Percentiles rank a stretch among this genome's conserved stretches.
These are phyloP conservation scores for Quercus aquifolioides DNA, from an alignment of 306 rosid genomes.

Conservation along the genomic window DNA sequence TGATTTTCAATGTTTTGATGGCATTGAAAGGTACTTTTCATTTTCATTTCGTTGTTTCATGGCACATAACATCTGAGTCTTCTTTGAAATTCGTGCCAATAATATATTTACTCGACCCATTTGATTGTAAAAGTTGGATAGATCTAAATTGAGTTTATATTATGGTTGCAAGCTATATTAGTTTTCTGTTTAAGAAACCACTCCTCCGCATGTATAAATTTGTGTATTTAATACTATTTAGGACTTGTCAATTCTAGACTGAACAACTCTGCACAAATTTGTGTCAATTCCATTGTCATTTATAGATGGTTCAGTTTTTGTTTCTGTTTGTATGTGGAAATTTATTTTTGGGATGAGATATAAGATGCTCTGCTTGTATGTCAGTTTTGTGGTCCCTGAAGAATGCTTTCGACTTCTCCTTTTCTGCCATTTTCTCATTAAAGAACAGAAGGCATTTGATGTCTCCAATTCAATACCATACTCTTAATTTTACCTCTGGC, in stretches of 20 bases:
- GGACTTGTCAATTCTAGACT: conserved; percentile 16
- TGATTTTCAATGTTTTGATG: conserved; percentile 12
- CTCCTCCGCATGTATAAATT: conserved; percentile 7
- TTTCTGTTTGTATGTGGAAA: neutral
- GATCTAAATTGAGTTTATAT: conserved; percentile 37
- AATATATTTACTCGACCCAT: neutral
- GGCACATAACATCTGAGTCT: conserved; percentile 2
- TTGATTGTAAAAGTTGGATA: conserved; percentile 12
- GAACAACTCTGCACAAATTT: conserved; percentile 7
- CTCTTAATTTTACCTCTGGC: conserved; percentile 17
- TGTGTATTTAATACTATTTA: neutral
- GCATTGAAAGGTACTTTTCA: neutral
- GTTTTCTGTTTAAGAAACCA: conserved; percentile 14
- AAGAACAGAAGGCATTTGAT: conserved; percentile 24
- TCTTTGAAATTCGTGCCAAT: neutral
- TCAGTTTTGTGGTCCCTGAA: neutral
- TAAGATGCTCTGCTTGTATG: neutral
- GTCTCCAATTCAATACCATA: conserved; percentile 22
- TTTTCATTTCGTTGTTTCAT: neutral
- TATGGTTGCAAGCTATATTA: neutral
- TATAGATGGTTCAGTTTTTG: conserved; percentile 1
- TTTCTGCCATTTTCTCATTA: neutral
- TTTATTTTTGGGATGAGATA: neutral
- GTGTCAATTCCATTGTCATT: conserved; percentile 4
- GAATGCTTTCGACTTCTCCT: neutral